Conservation (phyloP, 2,329 filamentous ascomycete species). For the Basipetospora chlamydospora region DNA sequence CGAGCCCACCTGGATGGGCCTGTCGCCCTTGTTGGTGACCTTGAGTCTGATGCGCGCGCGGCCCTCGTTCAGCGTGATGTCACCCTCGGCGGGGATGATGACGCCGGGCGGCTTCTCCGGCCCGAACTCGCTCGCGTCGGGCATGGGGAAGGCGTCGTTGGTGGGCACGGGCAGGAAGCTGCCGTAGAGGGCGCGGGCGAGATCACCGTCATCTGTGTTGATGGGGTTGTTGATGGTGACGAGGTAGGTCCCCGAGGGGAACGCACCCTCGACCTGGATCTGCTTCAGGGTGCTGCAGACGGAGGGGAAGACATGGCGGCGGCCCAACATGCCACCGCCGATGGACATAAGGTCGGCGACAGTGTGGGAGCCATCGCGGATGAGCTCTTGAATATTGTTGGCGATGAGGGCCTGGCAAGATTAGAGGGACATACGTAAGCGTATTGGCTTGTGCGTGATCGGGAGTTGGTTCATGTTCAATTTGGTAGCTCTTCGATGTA, state of each 20-base stretch:
- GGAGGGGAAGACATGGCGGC: conserved; percentile 76
- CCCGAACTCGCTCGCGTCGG: conserved; percentile 50
- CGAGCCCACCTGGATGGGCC: conserved; percentile 83
- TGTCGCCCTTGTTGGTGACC: conserved; percentile 76
- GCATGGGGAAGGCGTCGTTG: conserved; percentile 50
- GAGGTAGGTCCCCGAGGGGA: conserved; percentile 78
- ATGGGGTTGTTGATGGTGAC: conserved; percentile 91
- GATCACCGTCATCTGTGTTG: conserved; percentile 69
- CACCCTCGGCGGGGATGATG: conserved; percentile 54
- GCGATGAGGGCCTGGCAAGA: conserved; percentile 57
- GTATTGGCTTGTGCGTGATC: no score
- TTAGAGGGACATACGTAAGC: no score
- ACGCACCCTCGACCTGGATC: conserved; percentile 90
- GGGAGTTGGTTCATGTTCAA: no score
- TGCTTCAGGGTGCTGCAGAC: conserved; percentile 67
- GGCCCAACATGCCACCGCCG: conserved; percentile 82
- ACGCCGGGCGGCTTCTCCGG: conserved; percentile 62
- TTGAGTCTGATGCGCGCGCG: conserved; percentile 57
- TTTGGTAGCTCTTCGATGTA: no score
- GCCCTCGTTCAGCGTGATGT: conserved; percentile 57
- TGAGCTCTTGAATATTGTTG: conserved; percentile 84
- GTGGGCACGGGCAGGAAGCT: conserved; percentile 75
- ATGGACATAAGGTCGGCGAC: conserved; percentile 90
- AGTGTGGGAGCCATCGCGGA: conserved; percentile 86
- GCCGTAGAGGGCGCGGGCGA: conserved; percentile 77